Evolutionary conservation across 192 early-diverging fungal species (phyloP).

Genomic region (Geranomyces michiganensis): DNA sequence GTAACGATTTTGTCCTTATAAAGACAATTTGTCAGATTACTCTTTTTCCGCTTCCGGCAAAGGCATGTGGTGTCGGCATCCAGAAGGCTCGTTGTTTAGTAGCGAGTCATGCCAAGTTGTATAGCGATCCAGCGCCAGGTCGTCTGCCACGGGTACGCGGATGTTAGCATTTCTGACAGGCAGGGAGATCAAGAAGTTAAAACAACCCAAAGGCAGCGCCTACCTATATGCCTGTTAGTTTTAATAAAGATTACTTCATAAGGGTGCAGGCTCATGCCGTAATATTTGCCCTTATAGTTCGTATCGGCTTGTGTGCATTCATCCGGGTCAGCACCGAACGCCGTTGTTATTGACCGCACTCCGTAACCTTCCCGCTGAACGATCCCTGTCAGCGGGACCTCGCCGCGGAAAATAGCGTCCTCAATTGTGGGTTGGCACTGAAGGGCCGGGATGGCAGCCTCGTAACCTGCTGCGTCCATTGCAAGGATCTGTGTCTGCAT

Average conservation of each 20-base stretch:
- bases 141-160: no score
- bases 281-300: neutral
- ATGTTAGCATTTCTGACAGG: no score
- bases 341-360: neutral
- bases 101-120: no score
- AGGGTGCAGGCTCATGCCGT: neutral
- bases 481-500: neutral
- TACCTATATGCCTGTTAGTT: no score
- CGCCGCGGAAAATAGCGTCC: neutral
- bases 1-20: no score
- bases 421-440: neutral
- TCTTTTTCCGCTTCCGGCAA: no score
- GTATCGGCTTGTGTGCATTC: neutral
- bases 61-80: no score
- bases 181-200: no score
- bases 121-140: no score
- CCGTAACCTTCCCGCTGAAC: neutral
- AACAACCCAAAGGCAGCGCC: no score
- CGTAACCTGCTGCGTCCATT: neutral
- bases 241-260: conserved; percentile 14
- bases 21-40: no score
- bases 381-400: neutral
- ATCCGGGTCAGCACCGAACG: neutral
- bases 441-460: neutral
- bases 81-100: no score